Evolutionary conservation across 2,329 filamentous ascomycete genomes (phyloP).

Genomic region (Fusarium zealandicum): DNA sequence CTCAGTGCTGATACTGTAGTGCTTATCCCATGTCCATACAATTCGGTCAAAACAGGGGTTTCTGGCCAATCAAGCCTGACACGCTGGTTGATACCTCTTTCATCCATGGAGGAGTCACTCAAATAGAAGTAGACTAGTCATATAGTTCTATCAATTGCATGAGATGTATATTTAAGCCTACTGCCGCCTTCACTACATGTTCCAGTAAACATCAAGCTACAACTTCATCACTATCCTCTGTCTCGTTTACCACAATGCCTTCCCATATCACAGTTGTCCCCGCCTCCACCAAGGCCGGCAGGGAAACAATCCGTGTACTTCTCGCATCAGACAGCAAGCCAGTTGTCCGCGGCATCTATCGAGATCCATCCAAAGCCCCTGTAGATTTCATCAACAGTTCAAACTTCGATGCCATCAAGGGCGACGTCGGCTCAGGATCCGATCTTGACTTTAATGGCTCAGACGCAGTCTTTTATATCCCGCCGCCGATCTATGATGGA

Average conservation of each 20-base stretch:
- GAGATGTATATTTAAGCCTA: too few relatives aligned
- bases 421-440: constrained; percentile 40
- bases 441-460: constrained; percentile 42
- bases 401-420: constrained; percentile 42
- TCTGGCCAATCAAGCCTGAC: too few relatives aligned
- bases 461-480: constrained; percentile 46
- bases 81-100: too few relatives aligned
- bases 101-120: too few relatives aligned
- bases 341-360: constrained; percentile 43
- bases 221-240: too few relatives aligned
- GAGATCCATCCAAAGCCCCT: constrained; percentile 42
- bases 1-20: too few relatives aligned
- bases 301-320: constrained; percentile 41
- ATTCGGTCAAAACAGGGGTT: too few relatives aligned
- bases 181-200: too few relatives aligned
- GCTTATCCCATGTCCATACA: too few relatives aligned
- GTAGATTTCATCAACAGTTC: constrained; percentile 39
- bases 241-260: constrained; percentile 33
- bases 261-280: constrained; percentile 45
- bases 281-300: constrained; percentile 45
- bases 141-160: too few relatives aligned
- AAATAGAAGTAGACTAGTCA: too few relatives aligned
- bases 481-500: constrained; percentile 42
- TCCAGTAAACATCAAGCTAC: too few relatives aligned
- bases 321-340: constrained; percentile 32